Conservation (phyloP, 1,284 basidiomycete species). For the Ganoderma sinense region DNA sequence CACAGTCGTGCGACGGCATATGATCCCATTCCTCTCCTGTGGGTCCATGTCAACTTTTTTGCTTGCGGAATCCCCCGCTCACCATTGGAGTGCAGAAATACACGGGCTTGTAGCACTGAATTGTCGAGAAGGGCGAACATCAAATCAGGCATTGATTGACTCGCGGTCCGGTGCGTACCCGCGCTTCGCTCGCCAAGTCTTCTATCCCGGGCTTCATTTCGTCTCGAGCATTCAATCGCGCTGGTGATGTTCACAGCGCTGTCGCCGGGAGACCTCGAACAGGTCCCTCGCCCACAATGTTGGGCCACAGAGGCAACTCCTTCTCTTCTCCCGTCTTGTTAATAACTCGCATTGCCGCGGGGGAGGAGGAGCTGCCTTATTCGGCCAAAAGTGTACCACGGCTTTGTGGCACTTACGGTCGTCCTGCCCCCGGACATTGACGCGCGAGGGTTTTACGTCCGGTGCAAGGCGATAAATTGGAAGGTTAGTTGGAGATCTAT, state of each 20-base stretch:
- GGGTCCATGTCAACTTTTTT: not conserved
- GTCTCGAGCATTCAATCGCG: not conserved
- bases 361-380: not conserved
- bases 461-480: not conserved
- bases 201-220: conserved; percentile 1
- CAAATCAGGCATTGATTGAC: not conserved
- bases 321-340: not conserved
- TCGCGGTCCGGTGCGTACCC: not conserved
- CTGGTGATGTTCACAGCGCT: not conserved
- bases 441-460: not conserved
- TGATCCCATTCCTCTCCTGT: not conserved
- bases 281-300: not conserved
- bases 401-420: not conserved
- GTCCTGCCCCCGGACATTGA: not conserved
- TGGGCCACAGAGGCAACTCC: not conserved
- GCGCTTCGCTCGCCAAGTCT: not conserved
- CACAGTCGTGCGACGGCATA: not conserved
- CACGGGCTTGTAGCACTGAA: not conserved
- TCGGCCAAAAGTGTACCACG: not conserved
- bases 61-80: not conserved
- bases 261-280: not conserved
- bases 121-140: not conserved
- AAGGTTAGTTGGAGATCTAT: conserved; percentile 1
- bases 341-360: not conserved
- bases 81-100: not conserved